A percentile compares a stretch with the other conserved stretches of the same genome.
phyloP scores from a whole-genome alignment of 2,329 filamentous ascomycete genomes.

The Fusarium nelsonii region DNA sequence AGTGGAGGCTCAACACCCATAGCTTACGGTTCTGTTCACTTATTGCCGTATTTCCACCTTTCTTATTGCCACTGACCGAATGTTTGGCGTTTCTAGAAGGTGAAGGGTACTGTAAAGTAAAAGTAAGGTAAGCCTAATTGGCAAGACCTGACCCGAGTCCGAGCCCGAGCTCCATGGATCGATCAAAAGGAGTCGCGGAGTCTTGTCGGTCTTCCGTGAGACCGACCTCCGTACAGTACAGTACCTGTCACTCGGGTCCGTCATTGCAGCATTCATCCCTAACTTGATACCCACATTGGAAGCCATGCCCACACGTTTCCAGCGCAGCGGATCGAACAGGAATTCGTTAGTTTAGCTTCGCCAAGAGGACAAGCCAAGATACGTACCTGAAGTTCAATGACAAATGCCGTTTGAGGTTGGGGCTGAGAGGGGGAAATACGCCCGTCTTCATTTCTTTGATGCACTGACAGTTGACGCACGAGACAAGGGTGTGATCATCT shows the following conservation, averaged over 20 bases:
- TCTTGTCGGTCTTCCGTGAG: conserved; percentile 10
- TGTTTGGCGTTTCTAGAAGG: conserved; percentile 31
- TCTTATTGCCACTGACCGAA: conserved; percentile 32
- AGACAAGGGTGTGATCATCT: conserved; percentile 26
- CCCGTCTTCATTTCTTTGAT: conserved; percentile 16
- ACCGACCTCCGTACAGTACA: conserved; percentile 17
- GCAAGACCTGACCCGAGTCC: not conserved
- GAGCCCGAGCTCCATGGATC: not conserved
- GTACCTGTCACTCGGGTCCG: conserved; percentile 5
- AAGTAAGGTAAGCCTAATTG: conserved; percentile 15
- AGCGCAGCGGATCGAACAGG: conserved; percentile 9
- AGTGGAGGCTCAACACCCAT: conserved; percentile 23
- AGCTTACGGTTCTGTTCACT: conserved; percentile 8
- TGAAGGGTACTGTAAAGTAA: not conserved
- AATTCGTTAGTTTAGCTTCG: conserved; percentile 21
- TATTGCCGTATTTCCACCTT: conserved; percentile 30
- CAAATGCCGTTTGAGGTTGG: conserved; percentile 8
- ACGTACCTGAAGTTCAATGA: conserved; percentile 12
- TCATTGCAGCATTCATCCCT: not conserved
- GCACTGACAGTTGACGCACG: conserved; percentile 7
- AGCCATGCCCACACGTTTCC: conserved; percentile 12
- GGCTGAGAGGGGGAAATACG: not conserved
- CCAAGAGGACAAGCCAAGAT: not conserved
- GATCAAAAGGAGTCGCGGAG: not conserved
- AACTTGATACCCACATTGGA: not conserved